These are phyloP conservation scores for Chloropicon primus DNA, from an alignment of 139 green algal species.

Conservation along the genomic window DNA sequence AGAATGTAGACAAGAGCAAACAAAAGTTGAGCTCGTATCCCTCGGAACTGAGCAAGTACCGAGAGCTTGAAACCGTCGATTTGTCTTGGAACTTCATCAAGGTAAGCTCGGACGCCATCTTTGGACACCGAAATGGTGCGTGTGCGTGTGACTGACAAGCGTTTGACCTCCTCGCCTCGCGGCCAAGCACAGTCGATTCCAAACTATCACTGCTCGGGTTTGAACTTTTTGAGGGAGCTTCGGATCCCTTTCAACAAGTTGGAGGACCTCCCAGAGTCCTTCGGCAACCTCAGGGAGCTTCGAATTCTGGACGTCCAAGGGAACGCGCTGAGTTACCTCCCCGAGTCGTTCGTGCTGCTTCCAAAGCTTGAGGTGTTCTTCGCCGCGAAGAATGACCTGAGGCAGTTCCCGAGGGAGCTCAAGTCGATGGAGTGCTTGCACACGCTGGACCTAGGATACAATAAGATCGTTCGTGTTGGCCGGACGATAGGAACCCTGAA, in stretches of 20 bases:
- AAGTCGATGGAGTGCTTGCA: background rate
- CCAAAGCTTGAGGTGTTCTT: background rate
- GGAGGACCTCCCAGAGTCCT: background rate
- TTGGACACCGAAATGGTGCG: too few species aligned
- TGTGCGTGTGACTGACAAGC: too few species aligned
- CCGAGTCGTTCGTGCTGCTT: background rate
- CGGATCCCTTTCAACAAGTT: background rate
- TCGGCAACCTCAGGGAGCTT: background rate
- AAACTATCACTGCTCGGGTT: background rate
- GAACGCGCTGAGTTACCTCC: background rate
- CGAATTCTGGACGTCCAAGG: background rate
- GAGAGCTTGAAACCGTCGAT: background rate
- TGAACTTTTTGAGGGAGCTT: background rate
- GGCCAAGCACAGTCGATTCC: background rate
- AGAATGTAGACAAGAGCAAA: background rate
- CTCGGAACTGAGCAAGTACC: background rate
- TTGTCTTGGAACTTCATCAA: conserved; percentile 3
- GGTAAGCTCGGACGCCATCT: too few species aligned
- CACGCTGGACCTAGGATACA: conserved; percentile 3
- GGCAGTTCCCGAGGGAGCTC: conserved; percentile 1
- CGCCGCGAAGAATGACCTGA: background rate
- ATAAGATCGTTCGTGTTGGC: background rate
- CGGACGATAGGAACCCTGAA: conserved; percentile 6
- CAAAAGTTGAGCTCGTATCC: background rate
- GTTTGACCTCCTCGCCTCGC: too few species aligned